Conservation (phyloP, 1,139 yeast species). For the Saccharomyces hybrid region DNA sequence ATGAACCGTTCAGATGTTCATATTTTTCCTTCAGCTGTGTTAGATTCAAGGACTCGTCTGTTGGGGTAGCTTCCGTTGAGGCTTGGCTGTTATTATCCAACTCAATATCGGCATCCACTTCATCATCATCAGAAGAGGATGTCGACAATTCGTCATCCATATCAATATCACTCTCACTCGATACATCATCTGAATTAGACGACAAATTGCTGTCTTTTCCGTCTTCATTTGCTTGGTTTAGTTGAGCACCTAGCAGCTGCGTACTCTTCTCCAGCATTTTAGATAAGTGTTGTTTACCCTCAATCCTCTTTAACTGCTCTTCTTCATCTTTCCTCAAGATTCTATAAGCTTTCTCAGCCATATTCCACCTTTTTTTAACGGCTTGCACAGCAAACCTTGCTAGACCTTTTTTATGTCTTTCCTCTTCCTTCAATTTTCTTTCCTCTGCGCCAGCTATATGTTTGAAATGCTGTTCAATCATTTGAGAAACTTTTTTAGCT, state of each 20-base stretch:
- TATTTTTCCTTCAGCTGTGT: slow-evolving; percentile 63
- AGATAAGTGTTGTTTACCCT: slow-evolving; percentile 82
- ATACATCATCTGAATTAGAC: slow-evolving; percentile 7
- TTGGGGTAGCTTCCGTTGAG: slow-evolving; percentile 20
- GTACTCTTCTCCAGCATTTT: slow-evolving; percentile 90
- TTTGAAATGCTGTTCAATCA: slow-evolving; percentile 82
- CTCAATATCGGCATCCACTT: slow-evolving; percentile 35
- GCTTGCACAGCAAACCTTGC: slow-evolving; percentile 78
- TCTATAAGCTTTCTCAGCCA: slow-evolving; percentile 77
- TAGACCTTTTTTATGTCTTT: slow-evolving; percentile 54
- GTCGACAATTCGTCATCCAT: slow-evolving; percentile 15
- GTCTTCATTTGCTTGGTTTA: slow-evolving; percentile 32
- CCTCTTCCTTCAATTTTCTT: slow-evolving; percentile 62
- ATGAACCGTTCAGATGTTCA: slow-evolving; percentile 34
- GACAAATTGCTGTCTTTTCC: slow-evolving; percentile 10
- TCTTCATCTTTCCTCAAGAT: slow-evolving; percentile 45
- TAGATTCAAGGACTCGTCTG: slow-evolving; percentile 40
- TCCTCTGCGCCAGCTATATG: slow-evolving; percentile 86
- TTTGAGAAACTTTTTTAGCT: slow-evolving; percentile 68
- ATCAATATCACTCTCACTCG: slow-evolving; percentile 10
- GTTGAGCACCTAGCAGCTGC: slow-evolving; percentile 78
- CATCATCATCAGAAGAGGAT: slow-evolving; percentile 18
- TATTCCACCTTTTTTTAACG: slow-evolving; percentile 82
- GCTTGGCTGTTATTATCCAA: background rate
- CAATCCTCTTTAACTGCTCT: slow-evolving; percentile 61